A percentile compares a stretch with the other conserved stretches of the same genome.
Conservation (phyloP, 2,329 filamentous ascomycete genomes). For the Aspergillus pseudoglaucus region DNA sequence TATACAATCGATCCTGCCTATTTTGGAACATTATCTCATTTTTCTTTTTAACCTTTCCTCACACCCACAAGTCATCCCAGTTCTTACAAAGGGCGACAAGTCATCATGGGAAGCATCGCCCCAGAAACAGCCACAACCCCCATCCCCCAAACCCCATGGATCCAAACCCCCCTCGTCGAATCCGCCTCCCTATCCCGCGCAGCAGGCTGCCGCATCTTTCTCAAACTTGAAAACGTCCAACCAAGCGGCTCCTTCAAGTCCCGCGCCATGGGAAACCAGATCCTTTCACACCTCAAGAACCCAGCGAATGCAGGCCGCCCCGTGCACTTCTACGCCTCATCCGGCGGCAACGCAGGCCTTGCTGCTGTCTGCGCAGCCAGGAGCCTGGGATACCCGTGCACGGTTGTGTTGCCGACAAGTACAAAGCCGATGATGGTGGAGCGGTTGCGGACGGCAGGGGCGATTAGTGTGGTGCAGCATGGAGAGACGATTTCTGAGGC, state of each 20-base stretch:
- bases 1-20: not conserved
- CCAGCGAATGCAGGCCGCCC: conserved; percentile 37
- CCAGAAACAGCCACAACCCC: conserved; percentile 17
- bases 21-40: not conserved
- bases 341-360: conserved; percentile 77
- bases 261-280: conserved; percentile 64
- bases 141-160: conserved; percentile 51
- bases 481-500: conserved; percentile 65
- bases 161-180: conserved; percentile 63
- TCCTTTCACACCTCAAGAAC: conserved; percentile 47
- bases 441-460: conserved; percentile 63
- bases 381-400: conserved; percentile 58
- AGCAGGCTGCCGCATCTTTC: conserved; percentile 72
- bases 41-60: not conserved
- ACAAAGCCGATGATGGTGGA: conserved; percentile 64
- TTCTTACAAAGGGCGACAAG: not conserved
- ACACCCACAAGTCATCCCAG: not conserved
- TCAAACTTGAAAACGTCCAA: conserved; percentile 81
- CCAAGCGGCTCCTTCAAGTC: conserved; percentile 85
- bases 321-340: conserved; percentile 70
- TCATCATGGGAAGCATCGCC: conserved; percentile 33
- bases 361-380: conserved; percentile 69
- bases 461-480: conserved; percentile 57
- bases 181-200: conserved; percentile 60
- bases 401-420: conserved; percentile 64